Base-by-base conservation (phyloP, 331 rosid species). In the Malus hybrid region DNA sequence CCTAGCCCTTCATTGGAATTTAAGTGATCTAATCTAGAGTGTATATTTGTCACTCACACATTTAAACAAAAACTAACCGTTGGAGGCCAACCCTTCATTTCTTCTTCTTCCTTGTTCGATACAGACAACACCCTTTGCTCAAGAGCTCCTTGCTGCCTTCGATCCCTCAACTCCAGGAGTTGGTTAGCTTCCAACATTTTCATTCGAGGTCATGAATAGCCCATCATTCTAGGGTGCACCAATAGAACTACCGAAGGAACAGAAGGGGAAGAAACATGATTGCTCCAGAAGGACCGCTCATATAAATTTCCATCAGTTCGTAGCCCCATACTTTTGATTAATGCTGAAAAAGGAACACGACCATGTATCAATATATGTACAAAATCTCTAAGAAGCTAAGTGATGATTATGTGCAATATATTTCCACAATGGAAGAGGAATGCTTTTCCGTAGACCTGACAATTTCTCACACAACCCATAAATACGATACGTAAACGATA, bases 161-260 rank as follows among this genome's bases (percentile, higher is more conserved):
- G 29, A 28, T 3, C 68, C 26, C 65, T 28, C 29, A 3, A 28
- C 29, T 28, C 29, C 29, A 28, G 3, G 29, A 28, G 29, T 3
- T 28, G 29, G 29, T 28, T 28, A 28, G 29, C 29, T 28, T 28
- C 29, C 29, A 28, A 28, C 29, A 28, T 74, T 89, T 86, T 20
- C 91, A 79, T 68, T 86, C 88, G 46, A 92, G 92, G 73, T 92
- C 86, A 79, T 92, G 96, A 66, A 94, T 80, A 68, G 97, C 24
- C 89, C 82, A 92, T 53, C 97, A 94, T 90, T 82, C 99, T 87
- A 67, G 99, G 99, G 80, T 94, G 92, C 72, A 94, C 99, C 34
- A 94, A 88, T 4, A 97, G 97, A 78, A 92, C 90, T 63, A 96
- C 97, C 79, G 89, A 81, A 69, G 91, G 90, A 63, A 91, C 77